Base-by-base conservation (phyloP, 345 rosid species). In the Cochlearia excelsa region DNA sequence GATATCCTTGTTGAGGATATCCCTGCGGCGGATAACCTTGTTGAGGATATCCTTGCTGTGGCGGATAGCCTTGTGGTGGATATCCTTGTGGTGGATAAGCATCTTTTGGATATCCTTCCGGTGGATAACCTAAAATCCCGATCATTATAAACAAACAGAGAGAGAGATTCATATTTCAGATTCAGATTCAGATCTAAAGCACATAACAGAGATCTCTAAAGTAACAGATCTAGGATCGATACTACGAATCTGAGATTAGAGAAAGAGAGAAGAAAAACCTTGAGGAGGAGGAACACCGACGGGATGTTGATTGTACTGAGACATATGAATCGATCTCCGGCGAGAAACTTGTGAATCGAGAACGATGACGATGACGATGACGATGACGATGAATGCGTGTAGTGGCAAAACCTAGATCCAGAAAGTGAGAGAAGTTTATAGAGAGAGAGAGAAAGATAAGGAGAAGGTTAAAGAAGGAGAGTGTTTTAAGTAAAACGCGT, bases 231-330 rank as follows among this genome's bases (percentile, higher is more conserved):
- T 57, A 51, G 42, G 35, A 44, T 35, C 41, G 6, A 9, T 57
- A 16, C 23, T n/a, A 51, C 4, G 4, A 39, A 54, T 28, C 27
- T 16, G 16, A 56, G 26, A 45, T 0, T 0, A 43, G 10, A 7
- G 35, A 33, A 28, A 4, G 2, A 9, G 1, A 43, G 29, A 26
- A 51, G 38, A 31, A 6, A 28, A 8, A 90, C 95, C 97, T 85
- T 90, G 97, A 61, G 89, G 85, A 63, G 95, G 97, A 54, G 97
- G 97, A 49, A 80, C 94, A 7, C 97, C 95, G 1, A 90, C 91
- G 9, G 97, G 97, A 23, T 84, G 89, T 67, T 85, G 95, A 69
- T 83, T 83, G 82, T 90, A 85, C 63, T 90, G 84, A 68, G 91
- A 85, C 97, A 90, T 90, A 33, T 45, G 65, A 26, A 1, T 48